These are phyloP conservation scores for Chrysanthemum seticuspe DNA, from an alignment of 129 eudicot species.

Conservation along the genomic window DNA sequence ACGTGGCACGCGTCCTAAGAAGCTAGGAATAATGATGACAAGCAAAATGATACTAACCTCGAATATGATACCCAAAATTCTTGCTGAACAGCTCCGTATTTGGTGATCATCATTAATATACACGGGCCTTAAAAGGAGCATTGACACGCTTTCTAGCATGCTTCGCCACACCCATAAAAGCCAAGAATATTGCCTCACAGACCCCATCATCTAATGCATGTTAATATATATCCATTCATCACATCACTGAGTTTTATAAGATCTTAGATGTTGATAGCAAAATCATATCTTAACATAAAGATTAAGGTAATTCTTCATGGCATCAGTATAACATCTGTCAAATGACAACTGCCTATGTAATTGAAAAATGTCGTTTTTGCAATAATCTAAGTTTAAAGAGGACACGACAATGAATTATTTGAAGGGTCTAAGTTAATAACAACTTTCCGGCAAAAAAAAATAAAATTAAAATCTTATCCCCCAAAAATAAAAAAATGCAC, in stretches of 20 bases:
- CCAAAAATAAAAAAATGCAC: neutral
- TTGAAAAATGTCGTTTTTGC: too few relatives aligned
- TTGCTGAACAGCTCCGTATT: slow-evolving; percentile 66
- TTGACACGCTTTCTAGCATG: slow-evolving; percentile 86
- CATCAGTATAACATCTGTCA: neutral
- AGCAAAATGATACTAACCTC: too few relatives aligned
- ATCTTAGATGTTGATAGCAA: slow-evolving; percentile 65
- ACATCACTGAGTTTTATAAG: slow-evolving; percentile 81
- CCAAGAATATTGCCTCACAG: slow-evolving; percentile 84
- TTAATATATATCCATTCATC: slow-evolving; percentile 62
- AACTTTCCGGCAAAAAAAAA: slow-evolving; percentile 68
- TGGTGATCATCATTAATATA: slow-evolving; percentile 71
- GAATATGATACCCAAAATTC: too few relatives aligned
- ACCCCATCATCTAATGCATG: slow-evolving; percentile 81
- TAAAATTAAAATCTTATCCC: too few relatives aligned
- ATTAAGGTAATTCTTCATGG: slow-evolving; percentile 26
- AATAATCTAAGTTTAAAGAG: slow-evolving; percentile 19
- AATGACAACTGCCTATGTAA: too few relatives aligned
- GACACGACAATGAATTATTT: slow-evolving; percentile 91
- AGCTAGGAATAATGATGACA: too few relatives aligned
- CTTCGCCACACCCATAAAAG: slow-evolving; percentile 84
- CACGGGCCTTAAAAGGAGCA: slow-evolving; percentile 63
- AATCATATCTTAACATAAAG: slow-evolving; percentile 56
- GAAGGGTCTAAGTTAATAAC: slow-evolving; percentile 97
- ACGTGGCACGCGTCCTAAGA: too few relatives aligned